Evolutionary conservation across 164 flowering plant species (phyloP).

Genomic region (Chimonanthus salicifolius): DNA sequence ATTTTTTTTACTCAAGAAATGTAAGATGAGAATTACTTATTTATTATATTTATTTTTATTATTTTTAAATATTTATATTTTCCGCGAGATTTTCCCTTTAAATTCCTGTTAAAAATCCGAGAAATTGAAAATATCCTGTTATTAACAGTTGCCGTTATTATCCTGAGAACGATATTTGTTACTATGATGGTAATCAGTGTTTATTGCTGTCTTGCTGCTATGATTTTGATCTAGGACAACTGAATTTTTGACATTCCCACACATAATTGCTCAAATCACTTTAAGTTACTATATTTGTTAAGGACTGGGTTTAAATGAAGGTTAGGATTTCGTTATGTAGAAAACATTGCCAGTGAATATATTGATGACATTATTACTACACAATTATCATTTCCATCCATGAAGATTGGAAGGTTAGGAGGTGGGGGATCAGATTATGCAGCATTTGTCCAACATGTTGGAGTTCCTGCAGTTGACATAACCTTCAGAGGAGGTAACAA

Average conservation of each 20-base stretch:
- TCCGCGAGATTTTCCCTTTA: too few species aligned
- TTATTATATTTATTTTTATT: too few species aligned
- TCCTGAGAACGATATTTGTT: too few species aligned
- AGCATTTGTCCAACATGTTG: slow-evolving; percentile 67
- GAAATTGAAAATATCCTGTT: too few species aligned
- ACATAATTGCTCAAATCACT: not conserved
- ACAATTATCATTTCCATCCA: not conserved
- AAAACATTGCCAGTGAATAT: not conserved
- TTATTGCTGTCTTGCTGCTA: not conserved
- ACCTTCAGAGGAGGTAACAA: slow-evolving; percentile 47
- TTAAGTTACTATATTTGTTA: not conserved
- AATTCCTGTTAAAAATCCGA: too few species aligned
- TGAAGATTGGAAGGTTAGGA: slow-evolving; percentile 31
- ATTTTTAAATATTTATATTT: too few species aligned
- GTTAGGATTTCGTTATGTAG: not conserved
- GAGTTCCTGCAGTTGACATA: slow-evolving; percentile 57
- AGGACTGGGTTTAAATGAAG: not conserved
- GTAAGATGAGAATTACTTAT: too few species aligned
- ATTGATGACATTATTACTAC: not conserved
- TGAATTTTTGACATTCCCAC: not conserved
- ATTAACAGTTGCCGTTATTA: too few species aligned
- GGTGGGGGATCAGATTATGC: slow-evolving; percentile 47
- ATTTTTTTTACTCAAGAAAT: too few species aligned
- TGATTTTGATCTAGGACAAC: not conserved
- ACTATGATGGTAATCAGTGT: slow-evolving; percentile 24